A percentile compares a stretch with the other conserved stretches of the same genome.
phyloP scores from a whole-genome alignment of 352 stramenopile species.

The Pythium phragmitis region DNA sequence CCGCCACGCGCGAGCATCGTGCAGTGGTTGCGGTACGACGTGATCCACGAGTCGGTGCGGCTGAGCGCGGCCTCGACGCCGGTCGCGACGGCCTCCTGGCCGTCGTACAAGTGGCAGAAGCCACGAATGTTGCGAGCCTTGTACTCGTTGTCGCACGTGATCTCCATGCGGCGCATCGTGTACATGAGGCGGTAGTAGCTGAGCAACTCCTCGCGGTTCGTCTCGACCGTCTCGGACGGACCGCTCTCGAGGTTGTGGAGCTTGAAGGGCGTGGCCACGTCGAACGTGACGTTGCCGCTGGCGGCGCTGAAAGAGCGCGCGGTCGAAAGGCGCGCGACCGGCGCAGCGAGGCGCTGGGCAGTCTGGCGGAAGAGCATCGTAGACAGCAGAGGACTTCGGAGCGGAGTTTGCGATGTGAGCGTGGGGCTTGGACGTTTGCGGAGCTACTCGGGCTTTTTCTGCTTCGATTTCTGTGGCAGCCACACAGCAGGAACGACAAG shows the following conservation, averaged over 20 bases:
- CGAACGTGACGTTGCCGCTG: slow-evolving; percentile 64
- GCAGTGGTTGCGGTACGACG: slow-evolving; percentile 99
- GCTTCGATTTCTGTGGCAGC: slow-evolving; percentile 40
- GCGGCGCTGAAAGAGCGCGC: slow-evolving; percentile 65
- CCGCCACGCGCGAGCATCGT: slow-evolving; percentile 94
- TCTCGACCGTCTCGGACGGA: slow-evolving; percentile 58
- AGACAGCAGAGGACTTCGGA: neutral
- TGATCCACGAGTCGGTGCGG: slow-evolving; percentile 97
- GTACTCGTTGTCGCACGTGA: slow-evolving; percentile 99
- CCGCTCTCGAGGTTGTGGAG: slow-evolving; percentile 79
- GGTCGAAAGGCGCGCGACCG: slow-evolving; percentile 32
- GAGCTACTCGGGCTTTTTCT: slow-evolving; percentile 33
- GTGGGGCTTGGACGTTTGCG: neutral
- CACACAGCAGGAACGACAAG: slow-evolving; percentile 16
- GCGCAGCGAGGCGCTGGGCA: slow-evolving; percentile 32
- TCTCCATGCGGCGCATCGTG: slow-evolving; percentile 99
- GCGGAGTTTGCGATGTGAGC: slow-evolving; percentile 27
- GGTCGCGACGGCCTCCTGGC: slow-evolving; percentile 98
- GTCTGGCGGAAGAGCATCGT: slow-evolving; percentile 69
- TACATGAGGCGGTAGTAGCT: slow-evolving; percentile 99
- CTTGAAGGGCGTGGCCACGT: slow-evolving; percentile 72
- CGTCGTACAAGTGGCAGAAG: slow-evolving; percentile 99
- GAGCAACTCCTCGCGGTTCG: slow-evolving; percentile 96
- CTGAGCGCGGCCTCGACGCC: slow-evolving; percentile 96
- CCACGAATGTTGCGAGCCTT: slow-evolving; percentile 98